Percentiles rank a stretch among this genome's conserved stretches.
Evolutionary conservation across 805 yeast genomes (phyloP).

Genomic region (Ogataea saltuana): DNA sequence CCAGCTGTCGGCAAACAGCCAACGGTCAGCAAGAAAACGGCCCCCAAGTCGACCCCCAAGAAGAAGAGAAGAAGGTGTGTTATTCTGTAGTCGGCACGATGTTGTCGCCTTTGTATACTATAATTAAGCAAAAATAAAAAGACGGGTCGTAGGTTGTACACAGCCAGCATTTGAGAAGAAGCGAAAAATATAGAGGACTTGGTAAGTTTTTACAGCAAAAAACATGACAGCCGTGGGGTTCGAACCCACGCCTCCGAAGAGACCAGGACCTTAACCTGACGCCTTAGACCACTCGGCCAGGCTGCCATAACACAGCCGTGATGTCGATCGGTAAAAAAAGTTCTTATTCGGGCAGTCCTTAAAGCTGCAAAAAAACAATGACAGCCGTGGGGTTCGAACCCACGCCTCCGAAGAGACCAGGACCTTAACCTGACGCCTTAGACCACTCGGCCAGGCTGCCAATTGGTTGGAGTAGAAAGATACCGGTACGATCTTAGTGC

Average conservation of each 20-base stretch:
- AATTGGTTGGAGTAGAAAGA: too few relatives aligned
- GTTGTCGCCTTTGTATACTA: conserved; percentile 1
- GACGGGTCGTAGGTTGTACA: too few relatives aligned
- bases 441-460: conserved; percentile 49
- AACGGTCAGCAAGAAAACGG: background rate
- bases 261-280: conserved; percentile 62
- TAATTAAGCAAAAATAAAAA: background rate
- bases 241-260: conserved; percentile 88
- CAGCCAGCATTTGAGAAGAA: too few relatives aligned
- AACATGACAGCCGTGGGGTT: conserved; percentile 76
- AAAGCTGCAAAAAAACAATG: conserved; percentile 47
- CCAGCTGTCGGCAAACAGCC: conserved; percentile 1
- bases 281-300: conserved; percentile 45
- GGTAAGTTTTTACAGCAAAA: conserved; percentile 25
- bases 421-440: conserved; percentile 51
- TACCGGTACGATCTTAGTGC: too few relatives aligned
- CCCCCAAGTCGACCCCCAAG: conserved; percentile 7
- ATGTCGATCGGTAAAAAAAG: too few relatives aligned
- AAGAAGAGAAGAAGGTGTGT: conserved; percentile 25
- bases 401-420: conserved; percentile 85
- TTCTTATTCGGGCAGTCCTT: too few relatives aligned
- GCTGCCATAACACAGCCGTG: too few relatives aligned
- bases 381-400: conserved; percentile 85
- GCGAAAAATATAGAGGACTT: conserved; percentile 4
- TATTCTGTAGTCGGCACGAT: conserved; percentile 12